These are phyloP conservation scores for Penicillium salamii DNA, from an alignment of 495 filamentous ascomycete genomes.

Conservation along the genomic window DNA sequence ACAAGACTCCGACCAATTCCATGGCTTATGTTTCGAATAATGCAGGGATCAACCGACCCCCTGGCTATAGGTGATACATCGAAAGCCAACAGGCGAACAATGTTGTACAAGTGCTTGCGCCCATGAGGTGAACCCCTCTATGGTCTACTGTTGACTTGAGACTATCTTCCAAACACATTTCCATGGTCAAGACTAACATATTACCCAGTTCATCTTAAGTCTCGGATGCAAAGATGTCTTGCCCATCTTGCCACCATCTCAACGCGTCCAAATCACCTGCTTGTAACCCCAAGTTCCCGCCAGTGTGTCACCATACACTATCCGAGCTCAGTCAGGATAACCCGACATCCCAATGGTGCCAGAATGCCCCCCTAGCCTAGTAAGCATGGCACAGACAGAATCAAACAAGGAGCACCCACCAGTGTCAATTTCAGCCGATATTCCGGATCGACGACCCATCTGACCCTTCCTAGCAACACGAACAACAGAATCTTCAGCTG, in stretches of 20 bases:
- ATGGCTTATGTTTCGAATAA: too few relatives aligned
- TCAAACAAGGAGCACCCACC: constrained; percentile 21
- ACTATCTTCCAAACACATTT: too few relatives aligned
- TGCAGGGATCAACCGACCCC: too few relatives aligned
- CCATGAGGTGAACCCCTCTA: too few relatives aligned
- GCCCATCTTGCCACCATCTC: background rate
- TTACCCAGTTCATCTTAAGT: background rate
- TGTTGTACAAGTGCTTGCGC: too few relatives aligned
- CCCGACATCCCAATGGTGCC: constrained; percentile 5
- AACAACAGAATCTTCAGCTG: constrained; percentile 33
- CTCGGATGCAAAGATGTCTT: background rate
- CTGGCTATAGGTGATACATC: too few relatives aligned
- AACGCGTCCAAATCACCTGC: background rate
- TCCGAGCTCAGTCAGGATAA: constrained; percentile 3
- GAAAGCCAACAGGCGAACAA: too few relatives aligned
- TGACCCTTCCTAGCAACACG: constrained; percentile 26
- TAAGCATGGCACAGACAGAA: background rate
- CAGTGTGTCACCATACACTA: background rate
- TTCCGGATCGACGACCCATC: constrained; percentile 27
- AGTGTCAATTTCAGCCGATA: constrained; percentile 34
- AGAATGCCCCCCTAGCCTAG: constrained; percentile 1
- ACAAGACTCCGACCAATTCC: too few relatives aligned
- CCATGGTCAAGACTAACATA: too few relatives aligned
- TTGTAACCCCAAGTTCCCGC: background rate
- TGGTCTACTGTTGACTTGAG: too few relatives aligned